Percentiles rank a stretch among this genome's conserved stretches.
phyloP scores from a whole-genome alignment of 2,329 filamentous ascomycete species.

The Emergomyces pasteurianus region DNA sequence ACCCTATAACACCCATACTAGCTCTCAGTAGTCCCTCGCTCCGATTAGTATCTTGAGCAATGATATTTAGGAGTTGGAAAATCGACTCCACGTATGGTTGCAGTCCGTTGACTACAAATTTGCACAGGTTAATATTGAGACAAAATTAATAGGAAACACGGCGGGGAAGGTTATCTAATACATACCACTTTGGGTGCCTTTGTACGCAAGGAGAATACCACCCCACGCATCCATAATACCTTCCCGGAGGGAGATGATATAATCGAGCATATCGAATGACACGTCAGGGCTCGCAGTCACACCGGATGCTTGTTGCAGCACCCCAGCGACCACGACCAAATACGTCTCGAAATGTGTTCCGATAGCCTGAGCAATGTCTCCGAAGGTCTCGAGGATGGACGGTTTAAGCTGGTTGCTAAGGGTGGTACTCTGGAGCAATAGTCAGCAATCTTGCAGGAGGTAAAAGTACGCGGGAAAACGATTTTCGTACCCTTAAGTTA shows the following conservation, averaged over 20 bases:
- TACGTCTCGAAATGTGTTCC: conserved; percentile 87
- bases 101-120: conserved; percentile 50
- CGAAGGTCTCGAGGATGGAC: conserved; percentile 93
- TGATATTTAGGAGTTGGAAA: conserved; percentile 71
- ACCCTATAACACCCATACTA: conserved; percentile 97
- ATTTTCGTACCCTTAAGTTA: conserved; percentile 59
- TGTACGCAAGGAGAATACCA: conserved; percentile 91
- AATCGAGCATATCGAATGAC: conserved; percentile 92
- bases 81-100: conserved; percentile 72
- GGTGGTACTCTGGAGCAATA: conserved; percentile 52
- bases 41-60: conserved; percentile 72
- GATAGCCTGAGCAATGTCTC: conserved; percentile 93
- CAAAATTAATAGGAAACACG: background rate
- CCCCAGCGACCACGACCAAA: conserved; percentile 79
- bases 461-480: conserved; percentile 19
- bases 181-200: conserved; percentile 43
- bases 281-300: conserved; percentile 70
- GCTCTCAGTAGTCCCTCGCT: conserved; percentile 86
- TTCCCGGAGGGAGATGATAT: conserved; percentile 85
- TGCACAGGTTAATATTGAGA: conserved; percentile 7
- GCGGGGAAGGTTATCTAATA: background rate
- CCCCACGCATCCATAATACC: conserved; percentile 99
- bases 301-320: conserved; percentile 81
- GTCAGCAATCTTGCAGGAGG: conserved; percentile 20
- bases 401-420: conserved; percentile 95